These are phyloP conservation scores for Cercophora sp. DNA, from an alignment of 495 filamentous ascomycete species.

Conservation along the genomic window DNA sequence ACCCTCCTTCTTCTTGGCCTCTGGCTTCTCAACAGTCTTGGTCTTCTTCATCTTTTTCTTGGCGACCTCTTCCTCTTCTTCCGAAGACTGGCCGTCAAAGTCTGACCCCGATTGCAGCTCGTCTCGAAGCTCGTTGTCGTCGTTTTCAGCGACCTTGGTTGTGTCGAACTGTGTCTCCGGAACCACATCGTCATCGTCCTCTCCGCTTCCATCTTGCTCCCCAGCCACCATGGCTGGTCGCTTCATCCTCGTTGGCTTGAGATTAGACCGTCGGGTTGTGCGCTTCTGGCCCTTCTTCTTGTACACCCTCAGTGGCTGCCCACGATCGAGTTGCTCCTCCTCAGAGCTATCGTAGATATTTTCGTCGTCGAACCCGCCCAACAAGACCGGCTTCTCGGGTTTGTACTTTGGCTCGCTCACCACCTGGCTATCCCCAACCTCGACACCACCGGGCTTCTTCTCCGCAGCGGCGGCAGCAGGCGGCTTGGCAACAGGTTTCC, in stretches of 20 bases:
- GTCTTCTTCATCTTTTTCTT: conserved; percentile 35
- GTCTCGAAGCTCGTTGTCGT: conserved; percentile 17
- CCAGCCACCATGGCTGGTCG: conserved; percentile 35
- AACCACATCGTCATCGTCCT: conserved; percentile 26
- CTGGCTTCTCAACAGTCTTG: conserved; percentile 30
- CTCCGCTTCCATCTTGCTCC: conserved; percentile 19
- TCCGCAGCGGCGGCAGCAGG: neutral
- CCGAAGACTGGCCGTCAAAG: conserved; percentile 17
- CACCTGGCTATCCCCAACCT: conserved; percentile 58
- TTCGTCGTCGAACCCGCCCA: conserved; percentile 62
- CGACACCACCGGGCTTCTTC: conserved; percentile 37
- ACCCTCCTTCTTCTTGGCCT: conserved; percentile 40
- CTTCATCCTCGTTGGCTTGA: conserved; percentile 50
- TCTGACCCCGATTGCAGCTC: conserved; percentile 13
- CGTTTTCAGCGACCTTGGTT: conserved; percentile 19
- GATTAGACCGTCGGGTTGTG: conserved; percentile 72
- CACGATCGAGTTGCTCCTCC: conserved; percentile 41
- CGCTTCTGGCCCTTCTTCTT: conserved; percentile 95
- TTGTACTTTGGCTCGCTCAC: conserved; percentile 2
- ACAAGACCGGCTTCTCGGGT: conserved; percentile 32
- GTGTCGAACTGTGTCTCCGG: conserved; percentile 43
- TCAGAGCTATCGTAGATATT: conserved; percentile 46
- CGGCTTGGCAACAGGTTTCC: neutral
- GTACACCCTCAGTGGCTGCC: conserved; percentile 57
- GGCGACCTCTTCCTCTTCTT: conserved; percentile 19